These are phyloP conservation scores for Cinnamomum chago DNA, from an alignment of 164 flowering plant genomes.

Conservation along the genomic window DNA sequence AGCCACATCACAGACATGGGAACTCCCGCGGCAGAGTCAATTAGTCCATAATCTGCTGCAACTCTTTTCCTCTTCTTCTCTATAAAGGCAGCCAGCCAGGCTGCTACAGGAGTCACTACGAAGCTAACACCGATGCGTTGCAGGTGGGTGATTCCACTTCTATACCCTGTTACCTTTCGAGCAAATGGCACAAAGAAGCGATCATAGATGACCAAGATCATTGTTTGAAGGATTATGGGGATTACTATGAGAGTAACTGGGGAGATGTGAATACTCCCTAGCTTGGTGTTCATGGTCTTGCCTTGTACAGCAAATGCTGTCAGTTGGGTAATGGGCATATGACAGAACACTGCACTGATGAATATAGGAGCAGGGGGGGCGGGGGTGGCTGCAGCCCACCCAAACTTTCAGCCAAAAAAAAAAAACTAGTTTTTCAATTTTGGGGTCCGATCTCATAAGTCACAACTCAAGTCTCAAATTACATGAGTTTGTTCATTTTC, in stretches of 20 bases:
- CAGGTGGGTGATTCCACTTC: conserved; percentile 47
- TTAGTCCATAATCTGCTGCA: conserved; percentile 17
- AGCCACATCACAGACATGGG: conserved; percentile 16
- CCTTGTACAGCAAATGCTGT: conserved; percentile 64
- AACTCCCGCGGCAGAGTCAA: background rate
- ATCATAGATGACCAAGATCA: conserved; percentile 48
- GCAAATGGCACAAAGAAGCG: conserved; percentile 43
- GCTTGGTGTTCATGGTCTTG: conserved; percentile 52
- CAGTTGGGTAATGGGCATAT: conserved; percentile 58
- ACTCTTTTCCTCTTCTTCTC: conserved; percentile 48
- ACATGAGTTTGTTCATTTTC: too few species aligned
- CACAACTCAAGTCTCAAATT: too few species aligned
- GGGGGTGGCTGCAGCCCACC: too few species aligned
- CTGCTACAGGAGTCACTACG: conserved; percentile 21
- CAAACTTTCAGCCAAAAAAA: too few species aligned
- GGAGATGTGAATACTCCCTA: conserved; percentile 43
- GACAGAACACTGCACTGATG: conserved; percentile 47
- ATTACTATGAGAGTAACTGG: conserved; percentile 35
- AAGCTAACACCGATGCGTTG: conserved; percentile 59
- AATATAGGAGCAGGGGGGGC: conserved; percentile 60
- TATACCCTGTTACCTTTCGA: conserved; percentile 26
- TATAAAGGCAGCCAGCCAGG: conserved; percentile 52
- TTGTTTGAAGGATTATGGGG: conserved; percentile 49
- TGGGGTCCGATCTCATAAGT: too few species aligned
- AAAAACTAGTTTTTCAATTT: too few species aligned